Evolutionary conservation across 2,329 filamentous ascomycete species (phyloP).

Genomic region (Neopestalotiopsis sp.): DNA sequence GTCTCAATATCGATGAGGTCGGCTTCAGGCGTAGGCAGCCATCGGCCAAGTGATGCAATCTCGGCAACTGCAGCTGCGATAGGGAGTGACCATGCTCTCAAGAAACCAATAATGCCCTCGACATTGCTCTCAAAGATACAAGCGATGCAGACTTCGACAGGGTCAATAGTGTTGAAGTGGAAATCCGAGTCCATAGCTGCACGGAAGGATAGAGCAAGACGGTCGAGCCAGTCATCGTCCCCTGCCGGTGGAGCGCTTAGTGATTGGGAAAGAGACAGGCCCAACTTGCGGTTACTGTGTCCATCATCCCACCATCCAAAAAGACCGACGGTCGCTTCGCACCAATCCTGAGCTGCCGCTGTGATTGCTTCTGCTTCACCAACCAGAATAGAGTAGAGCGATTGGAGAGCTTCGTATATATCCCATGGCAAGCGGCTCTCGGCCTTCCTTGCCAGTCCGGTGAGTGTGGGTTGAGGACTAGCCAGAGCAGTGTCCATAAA

Average conservation of each 20-base stretch:
- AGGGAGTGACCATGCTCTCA: slow-evolving; percentile 81
- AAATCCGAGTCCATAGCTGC: slow-evolving; percentile 73
- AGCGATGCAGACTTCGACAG: slow-evolving; percentile 81
- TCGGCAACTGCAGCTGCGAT: slow-evolving; percentile 81
- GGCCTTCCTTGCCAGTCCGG: slow-evolving; percentile 74
- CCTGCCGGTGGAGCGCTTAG: slow-evolving; percentile 42
- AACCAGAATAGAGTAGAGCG: slow-evolving; percentile 80
- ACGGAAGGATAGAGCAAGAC: slow-evolving; percentile 74
- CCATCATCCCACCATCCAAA: slow-evolving; percentile 92
- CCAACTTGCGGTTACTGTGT: slow-evolving; percentile 45
- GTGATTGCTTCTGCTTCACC: slow-evolving; percentile 79
- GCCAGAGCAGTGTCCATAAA: slow-evolving; percentile 39
- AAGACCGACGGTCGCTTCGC: slow-evolving; percentile 83
- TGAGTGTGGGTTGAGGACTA: slow-evolving; percentile 52
- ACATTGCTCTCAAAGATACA: slow-evolving; percentile 83
- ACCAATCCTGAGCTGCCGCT: slow-evolving; percentile 84
- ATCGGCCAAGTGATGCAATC: slow-evolving; percentile 80
- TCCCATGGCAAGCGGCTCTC: slow-evolving; percentile 89
- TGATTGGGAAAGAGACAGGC: slow-evolving; percentile 41
- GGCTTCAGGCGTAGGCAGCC: slow-evolving; percentile 70
- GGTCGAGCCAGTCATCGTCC: slow-evolving; percentile 74
- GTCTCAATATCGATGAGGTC: slow-evolving; percentile 64
- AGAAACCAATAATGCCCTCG: slow-evolving; percentile 74
- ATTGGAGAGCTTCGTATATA: slow-evolving; percentile 83
- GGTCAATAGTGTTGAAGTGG: slow-evolving; percentile 75